Conservation (phyloP, 2,329 filamentous ascomycete genomes). For the Paracoccidioides brasiliensis region DNA sequence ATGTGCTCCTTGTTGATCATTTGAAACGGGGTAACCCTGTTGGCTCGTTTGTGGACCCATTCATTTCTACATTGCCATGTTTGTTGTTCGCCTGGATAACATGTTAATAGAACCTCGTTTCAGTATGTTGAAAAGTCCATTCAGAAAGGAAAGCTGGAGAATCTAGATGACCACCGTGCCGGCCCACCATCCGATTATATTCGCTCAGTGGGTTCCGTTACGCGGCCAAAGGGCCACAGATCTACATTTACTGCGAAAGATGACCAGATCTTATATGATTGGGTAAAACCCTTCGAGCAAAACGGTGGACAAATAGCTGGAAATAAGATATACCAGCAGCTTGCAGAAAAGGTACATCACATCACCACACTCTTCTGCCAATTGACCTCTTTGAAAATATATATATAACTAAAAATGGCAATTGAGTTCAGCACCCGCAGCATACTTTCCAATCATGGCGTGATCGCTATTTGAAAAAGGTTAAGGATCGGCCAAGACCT, state of each 20-base stretch:
- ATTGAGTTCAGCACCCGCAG: slow-evolving; percentile 23
- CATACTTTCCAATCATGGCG: slow-evolving; percentile 39
- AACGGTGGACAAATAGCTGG: slow-evolving; percentile 23
- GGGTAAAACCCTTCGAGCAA: slow-evolving; percentile 26
- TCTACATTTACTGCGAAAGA: slow-evolving; percentile 30
- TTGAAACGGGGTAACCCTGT: slow-evolving; percentile 33
- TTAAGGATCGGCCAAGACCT: slow-evolving; percentile 26
- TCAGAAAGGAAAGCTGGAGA: slow-evolving; percentile 34
- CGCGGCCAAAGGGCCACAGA: slow-evolving; percentile 23
- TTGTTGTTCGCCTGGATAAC: slow-evolving; percentile 5
- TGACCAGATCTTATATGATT: slow-evolving; percentile 34
- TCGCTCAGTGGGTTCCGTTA: slow-evolving; percentile 33
- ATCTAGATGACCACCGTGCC: slow-evolving; percentile 35
- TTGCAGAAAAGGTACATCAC: slow-evolving; percentile 25
- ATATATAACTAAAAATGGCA: neutral
- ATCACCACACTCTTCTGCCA: neutral
- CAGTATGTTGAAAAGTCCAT: slow-evolving; percentile 45
- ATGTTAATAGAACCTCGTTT: slow-evolving; percentile 38
- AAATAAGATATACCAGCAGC: slow-evolving; percentile 33
- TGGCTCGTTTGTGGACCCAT: slow-evolving; percentile 30
- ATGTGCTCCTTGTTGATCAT: slow-evolving; percentile 48
- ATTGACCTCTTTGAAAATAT: neutral
- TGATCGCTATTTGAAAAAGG: slow-evolving; percentile 32
- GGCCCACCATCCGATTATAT: slow-evolving; percentile 32
- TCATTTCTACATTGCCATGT: neutral